Base-by-base conservation (phyloP, 352 stramenopile genomes). In the Phytophthora hybrid region DNA sequence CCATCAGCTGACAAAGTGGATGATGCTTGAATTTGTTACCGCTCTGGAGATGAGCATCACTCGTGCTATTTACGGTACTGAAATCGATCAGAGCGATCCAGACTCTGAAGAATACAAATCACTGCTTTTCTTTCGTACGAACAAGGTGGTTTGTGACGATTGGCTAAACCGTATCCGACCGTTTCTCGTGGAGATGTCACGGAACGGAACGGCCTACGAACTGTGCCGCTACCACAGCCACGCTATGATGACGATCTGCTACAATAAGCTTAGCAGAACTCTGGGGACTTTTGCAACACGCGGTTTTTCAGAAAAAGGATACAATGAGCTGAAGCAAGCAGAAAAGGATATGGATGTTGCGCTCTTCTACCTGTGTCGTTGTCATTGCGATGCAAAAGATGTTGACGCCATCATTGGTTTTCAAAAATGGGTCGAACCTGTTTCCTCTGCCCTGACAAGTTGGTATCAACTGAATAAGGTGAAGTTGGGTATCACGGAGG, bases 111-210 rank as follows among this genome's bases (percentile, higher is more conserved):
- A 73, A 14, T 73, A 77, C 58, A 91, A 91, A 59, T 74, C 74
- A 0, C 47, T 66, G 18, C 39, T 81, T 14, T 93, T 93, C 55
- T 93, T 85, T 74, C 81, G 73, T 72, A 82, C 85, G 16, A 93
- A 93, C 59, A 85, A 81, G 18, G 74, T 72, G 31, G 87, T 93
- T 26, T 93, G 87, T 68, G 83, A 92, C 32, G 87, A 92, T 47
- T 93, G 87, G 87, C 74, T 93, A 34, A 80, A 78, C 34, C 78
- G 85, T 18, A 92, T 92, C 37, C 83, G 84, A 13, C 82, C 85
- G 29, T 77, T 80, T 19, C 74, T 93, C 2, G 53, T 84, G 23
- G 78, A 83, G 10, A 80, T 93, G 47, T 81, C 84, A 16, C 74
- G 61, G 10, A 47, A 61, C 39, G 63, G 67, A 2, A 59, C 59